Evolutionary conservation across 1,139 yeast genomes (phyloP), one percentile per base, ranked within the genome.

Genomic region (Suhomyces maxii): DNA sequence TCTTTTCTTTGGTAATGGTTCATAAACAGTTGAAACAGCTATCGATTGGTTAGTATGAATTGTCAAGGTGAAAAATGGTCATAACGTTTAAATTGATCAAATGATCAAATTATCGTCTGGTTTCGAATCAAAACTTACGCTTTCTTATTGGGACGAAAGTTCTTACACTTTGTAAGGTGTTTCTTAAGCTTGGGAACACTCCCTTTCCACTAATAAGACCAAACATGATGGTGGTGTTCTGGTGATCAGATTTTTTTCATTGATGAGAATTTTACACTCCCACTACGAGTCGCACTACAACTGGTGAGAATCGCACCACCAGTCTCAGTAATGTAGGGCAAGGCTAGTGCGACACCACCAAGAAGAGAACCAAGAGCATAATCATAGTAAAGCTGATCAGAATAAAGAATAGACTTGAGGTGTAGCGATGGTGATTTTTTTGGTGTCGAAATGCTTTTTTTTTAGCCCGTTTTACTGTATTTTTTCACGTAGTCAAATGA

Each of bases 1-100:
- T 57, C 84, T 70, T 44, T 73, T 72, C 44, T 64, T 60, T 30
- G 84, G 79, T 41, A 82, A 69, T 34, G 84, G 84, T 56, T 77
- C 82, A 54, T 62, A 80, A 9, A 81, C 82, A 2, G 74, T 63
- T 39, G 74, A 67, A 31, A 58, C 49, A 26, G 44, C 54, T 53
- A 40, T 18, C 6, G 23, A 18, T 18, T 18, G 23, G 23, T 18
- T 18, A 18, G 23, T 18, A 18, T 18, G 23, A 18, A 18, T 18
- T 18, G 23, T 18, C 23, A 31, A 28, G 31, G 65, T 59, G 57
- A 59, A 61, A 53, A 54, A 14, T 25, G 37, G 25, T 12, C 4
- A 3, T 12, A 23, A 18, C 28, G n/a, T 9, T 25, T 31, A 25
- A 5, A 26, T 14, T 14, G 30, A n/a, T 36, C 32, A 26, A 31